phyloP scores from a whole-genome alignment of 352 stramenopile species.

The Saprolegnia parasitica region DNA sequence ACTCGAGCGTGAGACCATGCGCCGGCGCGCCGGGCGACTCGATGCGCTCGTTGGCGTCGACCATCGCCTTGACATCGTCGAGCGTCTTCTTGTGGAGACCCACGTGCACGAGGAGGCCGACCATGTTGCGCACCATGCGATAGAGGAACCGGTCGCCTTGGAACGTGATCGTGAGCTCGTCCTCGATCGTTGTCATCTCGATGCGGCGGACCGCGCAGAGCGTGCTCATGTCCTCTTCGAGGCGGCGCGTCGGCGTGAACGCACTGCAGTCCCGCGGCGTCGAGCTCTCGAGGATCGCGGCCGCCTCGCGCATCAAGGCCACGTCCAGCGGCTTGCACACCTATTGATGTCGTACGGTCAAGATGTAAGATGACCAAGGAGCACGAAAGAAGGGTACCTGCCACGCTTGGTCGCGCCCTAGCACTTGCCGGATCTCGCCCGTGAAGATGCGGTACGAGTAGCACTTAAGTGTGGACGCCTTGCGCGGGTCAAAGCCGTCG shows the following conservation, averaged over 20 bases:
- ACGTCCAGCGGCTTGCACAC: constrained; percentile 54
- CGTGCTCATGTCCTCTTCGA: constrained; percentile 40
- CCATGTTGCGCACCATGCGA: constrained; percentile 82
- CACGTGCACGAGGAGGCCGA: constrained; percentile 73
- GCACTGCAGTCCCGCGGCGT: constrained; percentile 57
- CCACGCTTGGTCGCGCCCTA: constrained; percentile 49
- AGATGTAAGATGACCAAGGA: too few relatives aligned
- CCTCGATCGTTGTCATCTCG: neutral
- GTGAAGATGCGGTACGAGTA: constrained; percentile 63
- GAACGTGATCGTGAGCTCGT: constrained; percentile 51
- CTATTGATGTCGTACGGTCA: too few relatives aligned
- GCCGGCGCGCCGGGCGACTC: constrained; percentile 8
- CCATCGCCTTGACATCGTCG: constrained; percentile 41
- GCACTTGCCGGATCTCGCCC: constrained; percentile 47
- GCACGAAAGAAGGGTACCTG: too few relatives aligned
- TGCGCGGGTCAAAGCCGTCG: constrained; percentile 47
- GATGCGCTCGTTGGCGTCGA: constrained; percentile 46
- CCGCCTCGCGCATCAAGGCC: constrained; percentile 42
- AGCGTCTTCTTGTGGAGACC: constrained; percentile 45
- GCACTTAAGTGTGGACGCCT: constrained; percentile 47
- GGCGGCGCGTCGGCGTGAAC: constrained; percentile 54
- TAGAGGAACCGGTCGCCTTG: constrained; percentile 74
- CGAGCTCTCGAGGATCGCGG: constrained; percentile 35
- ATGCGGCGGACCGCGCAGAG: constrained; percentile 42
- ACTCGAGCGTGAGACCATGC: constrained; percentile 26